Base-by-base conservation (phyloP, 257 asterid species). In the Solanum ossicruentum region DNA sequence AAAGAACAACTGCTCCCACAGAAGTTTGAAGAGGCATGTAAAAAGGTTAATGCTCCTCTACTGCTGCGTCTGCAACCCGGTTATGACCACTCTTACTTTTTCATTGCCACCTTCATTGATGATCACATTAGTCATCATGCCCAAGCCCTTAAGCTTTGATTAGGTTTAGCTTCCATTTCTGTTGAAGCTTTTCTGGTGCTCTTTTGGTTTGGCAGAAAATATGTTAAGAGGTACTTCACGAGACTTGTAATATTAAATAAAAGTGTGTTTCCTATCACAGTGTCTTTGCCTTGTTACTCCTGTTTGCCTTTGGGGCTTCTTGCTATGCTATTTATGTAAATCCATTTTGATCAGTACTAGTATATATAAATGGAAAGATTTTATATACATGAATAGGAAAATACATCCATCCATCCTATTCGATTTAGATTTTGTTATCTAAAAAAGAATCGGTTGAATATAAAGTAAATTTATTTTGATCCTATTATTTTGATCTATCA, bases 61-160 rank as follows among this genome's bases (percentile, higher is more conserved):
- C 86, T 91, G 77, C 84, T 96, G 80, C 91, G 98, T 54, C 67
- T 91, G 90, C 99, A 93, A 80, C 96, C 97, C 32, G 99, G 99
- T 84, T 96, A 95, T 36, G 99, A 96, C 80, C 99, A 96, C 92
- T 95, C 99, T 26, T 96, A 91, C 92, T 91, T 84, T 85, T 95
- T 92, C 92, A 93, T 96, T 6, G 86, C 98, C 55, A 90, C 97
- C 81, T 96, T 96, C 83, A 89, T 96, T 4, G 99, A 96, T 47
- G 99, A 96, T 66, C 99, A 96, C 86, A 89, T 96, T 77, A 93
- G 85, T 39, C 98, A 96, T 91, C 99, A 96, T 66, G 97, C 97
- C 83, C 98, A 96, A 86, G 96, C 98, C 9, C 96, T 96, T 83
- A 88, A 85, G n/a, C 91, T 95, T 88, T 86, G 66, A 36, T 58